Conservation (phyloP, 2,329 filamentous ascomycete genomes). For the Triangularia verruculosa region DNA sequence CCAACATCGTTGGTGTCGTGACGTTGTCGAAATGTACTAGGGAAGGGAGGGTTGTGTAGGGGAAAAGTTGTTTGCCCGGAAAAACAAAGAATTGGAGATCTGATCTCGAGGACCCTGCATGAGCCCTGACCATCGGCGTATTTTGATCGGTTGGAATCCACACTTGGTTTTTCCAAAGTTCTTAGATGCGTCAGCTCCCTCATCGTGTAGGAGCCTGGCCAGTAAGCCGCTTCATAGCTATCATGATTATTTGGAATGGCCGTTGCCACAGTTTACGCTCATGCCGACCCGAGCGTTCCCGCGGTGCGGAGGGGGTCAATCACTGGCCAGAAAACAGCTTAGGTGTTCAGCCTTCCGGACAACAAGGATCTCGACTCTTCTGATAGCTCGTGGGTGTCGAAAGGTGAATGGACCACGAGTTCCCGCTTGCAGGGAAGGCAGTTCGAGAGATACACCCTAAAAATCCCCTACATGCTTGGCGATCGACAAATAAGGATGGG, state of each 20-base stretch:
- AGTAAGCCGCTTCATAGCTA: background rate
- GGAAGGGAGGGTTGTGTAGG: background rate
- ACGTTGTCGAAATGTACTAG: background rate
- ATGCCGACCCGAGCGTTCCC: background rate
- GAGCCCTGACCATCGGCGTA: slow-evolving; percentile 3
- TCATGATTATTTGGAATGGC: background rate
- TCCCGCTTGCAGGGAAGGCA: background rate
- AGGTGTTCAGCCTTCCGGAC: background rate
- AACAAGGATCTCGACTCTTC: background rate
- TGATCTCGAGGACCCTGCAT: slow-evolving; percentile 4
- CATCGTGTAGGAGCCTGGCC: background rate
- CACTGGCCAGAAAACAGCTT: background rate
- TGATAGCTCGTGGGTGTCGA: background rate
- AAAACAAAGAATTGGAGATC: background rate
- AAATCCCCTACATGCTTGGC: slow-evolving; percentile 4
- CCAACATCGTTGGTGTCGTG: background rate
- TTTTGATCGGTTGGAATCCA: slow-evolving; percentile 4
- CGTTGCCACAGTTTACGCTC: background rate
- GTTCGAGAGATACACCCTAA: background rate
- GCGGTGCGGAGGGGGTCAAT: background rate
- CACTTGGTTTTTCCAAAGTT: background rate
- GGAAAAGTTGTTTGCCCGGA: background rate
- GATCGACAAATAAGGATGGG: background rate
- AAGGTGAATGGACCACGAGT: background rate
- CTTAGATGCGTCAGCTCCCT: background rate